Percentiles rank a stretch among this genome's conserved stretches.
Evolutionary conservation across 345 rosid species (phyloP).

Genomic region (Lepidium aucheri): DNA sequence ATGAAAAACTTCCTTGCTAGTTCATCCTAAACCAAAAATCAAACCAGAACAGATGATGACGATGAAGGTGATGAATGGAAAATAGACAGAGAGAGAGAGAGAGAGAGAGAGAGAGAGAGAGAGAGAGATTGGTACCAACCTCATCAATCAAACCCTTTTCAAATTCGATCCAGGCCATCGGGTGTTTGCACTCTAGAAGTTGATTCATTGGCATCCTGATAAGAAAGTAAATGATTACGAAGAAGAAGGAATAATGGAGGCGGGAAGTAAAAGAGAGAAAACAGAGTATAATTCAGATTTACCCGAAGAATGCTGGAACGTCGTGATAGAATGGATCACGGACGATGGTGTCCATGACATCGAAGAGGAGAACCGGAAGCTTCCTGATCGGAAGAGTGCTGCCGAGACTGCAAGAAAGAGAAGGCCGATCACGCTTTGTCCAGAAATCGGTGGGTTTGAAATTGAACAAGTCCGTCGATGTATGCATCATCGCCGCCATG

Average conservation of each 20-base stretch:
- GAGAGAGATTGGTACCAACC: slow-evolving; percentile 31
- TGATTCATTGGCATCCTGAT: slow-evolving; percentile 69
- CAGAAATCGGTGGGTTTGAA: not conserved
- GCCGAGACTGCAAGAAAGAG: not conserved
- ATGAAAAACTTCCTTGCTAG: slow-evolving; percentile 71
- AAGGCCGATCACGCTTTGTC: not conserved
- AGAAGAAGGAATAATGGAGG: too few species aligned
- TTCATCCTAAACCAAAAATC: slow-evolving; percentile 43
- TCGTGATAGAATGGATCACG: slow-evolving; percentile 91
- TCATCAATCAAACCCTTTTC: slow-evolving; percentile 80
- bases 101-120: not conserved
- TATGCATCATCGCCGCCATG: slow-evolving; percentile 10
- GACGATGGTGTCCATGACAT: slow-evolving; percentile 94
- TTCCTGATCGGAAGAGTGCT: slow-evolving; percentile 23
- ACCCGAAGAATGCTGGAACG: slow-evolving; percentile 82
- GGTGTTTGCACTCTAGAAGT: slow-evolving; percentile 71
- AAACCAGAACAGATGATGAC: not conserved
- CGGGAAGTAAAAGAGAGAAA: not conserved
- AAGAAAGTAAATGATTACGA: not conserved
- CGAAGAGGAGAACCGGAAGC: slow-evolving; percentile 88
- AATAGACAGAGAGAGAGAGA: not conserved
- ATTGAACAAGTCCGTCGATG: not conserved
- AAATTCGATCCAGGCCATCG: slow-evolving; percentile 81
- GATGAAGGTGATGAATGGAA: too few species aligned
- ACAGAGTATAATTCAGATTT: not conserved